These are phyloP conservation scores for Tetrahymena malaccensis DNA, from an alignment of 73 alveolate genomes.

Conservation along the genomic window DNA sequence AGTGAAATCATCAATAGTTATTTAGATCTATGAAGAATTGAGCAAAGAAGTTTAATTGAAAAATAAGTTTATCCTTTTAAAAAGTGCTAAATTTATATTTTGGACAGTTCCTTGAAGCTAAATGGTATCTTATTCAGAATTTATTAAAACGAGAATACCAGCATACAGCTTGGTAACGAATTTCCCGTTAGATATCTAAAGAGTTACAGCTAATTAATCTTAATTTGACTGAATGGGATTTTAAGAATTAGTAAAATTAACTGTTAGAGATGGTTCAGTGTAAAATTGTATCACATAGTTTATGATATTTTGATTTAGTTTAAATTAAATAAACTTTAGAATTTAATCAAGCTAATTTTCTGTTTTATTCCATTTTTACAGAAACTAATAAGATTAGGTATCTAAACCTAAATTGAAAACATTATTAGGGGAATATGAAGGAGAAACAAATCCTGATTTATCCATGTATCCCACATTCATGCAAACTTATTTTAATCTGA, in stretches of 20 bases:
- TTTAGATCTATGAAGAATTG: background rate
- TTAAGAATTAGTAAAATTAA: background rate
- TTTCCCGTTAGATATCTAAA: background rate
- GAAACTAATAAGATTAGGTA: background rate
- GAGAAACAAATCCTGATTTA: background rate
- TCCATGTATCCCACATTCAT: background rate
- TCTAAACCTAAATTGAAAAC: background rate
- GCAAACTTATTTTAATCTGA: background rate
- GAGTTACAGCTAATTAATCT: background rate
- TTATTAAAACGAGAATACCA: background rate
- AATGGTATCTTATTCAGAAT: background rate
- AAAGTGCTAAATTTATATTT: background rate
- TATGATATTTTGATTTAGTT: too few species aligned
- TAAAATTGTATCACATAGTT: background rate
- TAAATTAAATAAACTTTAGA: background rate
- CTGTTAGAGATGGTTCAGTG: background rate
- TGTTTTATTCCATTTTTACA: background rate
- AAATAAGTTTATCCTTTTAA: too few species aligned
- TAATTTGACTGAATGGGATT: background rate
- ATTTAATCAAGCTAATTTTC: background rate
- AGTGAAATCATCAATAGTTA: background rate
- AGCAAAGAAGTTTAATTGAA: background rate
- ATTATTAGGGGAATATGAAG: background rate
- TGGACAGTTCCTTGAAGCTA: background rate
- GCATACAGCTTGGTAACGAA: background rate